Base-by-base conservation (phyloP, 148 eudicot species). In the Hydrangea macrophylla region DNA sequence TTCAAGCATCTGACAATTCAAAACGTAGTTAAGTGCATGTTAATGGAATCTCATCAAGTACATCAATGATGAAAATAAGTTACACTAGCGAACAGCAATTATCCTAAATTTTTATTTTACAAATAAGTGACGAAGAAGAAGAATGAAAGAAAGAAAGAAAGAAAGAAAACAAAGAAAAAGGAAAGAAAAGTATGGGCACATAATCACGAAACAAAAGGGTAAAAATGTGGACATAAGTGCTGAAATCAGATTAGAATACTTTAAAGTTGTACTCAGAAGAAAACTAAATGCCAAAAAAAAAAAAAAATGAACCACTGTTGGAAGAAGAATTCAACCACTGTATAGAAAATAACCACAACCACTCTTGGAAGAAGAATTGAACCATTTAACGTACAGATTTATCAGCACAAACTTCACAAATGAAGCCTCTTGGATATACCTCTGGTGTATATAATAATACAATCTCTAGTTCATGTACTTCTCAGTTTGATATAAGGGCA, bases 1-100 rank as follows among this genome's bases (percentile, higher is more conserved):
- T 66, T 83, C 89, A 42, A 80, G 88, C 82, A 87, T 87, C 97
- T 91, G 80, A 72, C 37, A 26, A 66, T 56, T 23, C 30, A 42
- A 9, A 68, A 56, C 25, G 67, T 26, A 24, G 60, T 31, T 45
- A 7, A 25, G 23, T 9, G 27, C 39, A 67, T 55, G 45, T 13
- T 27, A 51, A 9, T 28, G 48, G 9, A 20, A 9, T 37, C 9
- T 60, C 37, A 35, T 55, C 24, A n/a, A 18, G 30, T 13, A 12
- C 23, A 45, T 31, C 24, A 58, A 28, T 40, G 6, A 48, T 59
- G 44, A 37, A 48, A 30, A 62, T 31, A 10, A 25, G 9, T 13
- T n/a, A 28, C 32, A 25, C 18, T 44, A 6, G 15, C n/a, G n/a
- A n/a, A n/a, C n/a, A n/a, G n/a, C n/a, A n/a, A n/a, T n/a, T n/a